Base-by-base conservation (phyloP, 2,329 filamentous ascomycete species). In the Alternaria gansuensis region DNA sequence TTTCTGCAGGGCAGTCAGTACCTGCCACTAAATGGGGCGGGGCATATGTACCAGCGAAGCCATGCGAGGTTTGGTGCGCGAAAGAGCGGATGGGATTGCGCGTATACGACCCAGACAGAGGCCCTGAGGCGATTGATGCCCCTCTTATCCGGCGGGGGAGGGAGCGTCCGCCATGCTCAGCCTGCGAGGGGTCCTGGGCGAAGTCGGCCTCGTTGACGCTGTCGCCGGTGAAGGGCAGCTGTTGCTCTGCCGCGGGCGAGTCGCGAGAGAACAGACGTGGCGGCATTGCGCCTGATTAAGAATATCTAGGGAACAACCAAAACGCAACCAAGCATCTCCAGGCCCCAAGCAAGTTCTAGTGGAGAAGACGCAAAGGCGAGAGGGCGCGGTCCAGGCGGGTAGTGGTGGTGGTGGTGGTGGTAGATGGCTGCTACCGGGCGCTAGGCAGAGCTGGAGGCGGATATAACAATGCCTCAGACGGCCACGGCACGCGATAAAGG, bases 81-180 rank as follows among this genome's bases (percentile, higher is more conserved):
- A 90, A 92, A 3, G 89, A 91, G 54, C 90, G 83, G 48, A 89
- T 88, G 4, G 89, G 89, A 60, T 90, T 88, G 74, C 77, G 71
- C 23, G 69, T 67, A 59, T 71, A 75, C 4, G 75, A 77, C 23
- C 66, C 64, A 1, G 73, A 71, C 17, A 75, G 66, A 11, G 65
- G 57, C 37, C 51, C 54, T 1, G 71, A 63, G 1, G 70, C 57
- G 14, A 64, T 62, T 7, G 74, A 72, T 29, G 65, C 61, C 7
- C 69, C 67, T 59, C 72, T 53, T 50, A 70, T 73, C 37, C 72
- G 69, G 24, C 69, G 70, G 23, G 72, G 66, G 17, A 71, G 57
- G 23, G 70, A 66, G 28, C 60, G 63, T 8, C 69, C 67, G 23
- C 70, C 70, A 48, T 62, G 48, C 45, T 71, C 68, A n/a, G 63